Percentiles rank a stretch among this genome's conserved stretches.
Conservation (phyloP, 805 yeast species). For the Kockiozyma suomiensis region DNA sequence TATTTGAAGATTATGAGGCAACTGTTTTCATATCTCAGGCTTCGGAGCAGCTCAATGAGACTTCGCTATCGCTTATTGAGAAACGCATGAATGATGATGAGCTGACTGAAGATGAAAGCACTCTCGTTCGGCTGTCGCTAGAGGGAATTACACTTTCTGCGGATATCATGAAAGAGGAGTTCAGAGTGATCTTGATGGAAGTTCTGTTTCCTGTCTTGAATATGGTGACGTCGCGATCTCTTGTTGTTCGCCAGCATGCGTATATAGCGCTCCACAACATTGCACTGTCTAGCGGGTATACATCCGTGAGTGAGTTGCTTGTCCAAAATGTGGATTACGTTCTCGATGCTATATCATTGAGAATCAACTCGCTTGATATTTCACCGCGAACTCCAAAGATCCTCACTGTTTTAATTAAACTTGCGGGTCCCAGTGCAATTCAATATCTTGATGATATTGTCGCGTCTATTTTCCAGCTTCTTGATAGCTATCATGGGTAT, state of each 20-base stretch:
- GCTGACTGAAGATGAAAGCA: conserved; percentile 16
- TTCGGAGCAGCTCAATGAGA: conserved; percentile 22
- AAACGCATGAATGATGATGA: conserved; percentile 16
- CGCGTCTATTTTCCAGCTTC: conserved; percentile 68
- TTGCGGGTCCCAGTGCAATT: conserved; percentile 69
- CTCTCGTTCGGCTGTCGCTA: conserved; percentile 30
- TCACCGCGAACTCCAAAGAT: conserved; percentile 75
- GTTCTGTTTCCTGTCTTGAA: conserved; percentile 73
- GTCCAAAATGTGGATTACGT: conserved; percentile 76
- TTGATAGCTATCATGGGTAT: conserved; percentile 87
- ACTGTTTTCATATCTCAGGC: conserved; percentile 15
- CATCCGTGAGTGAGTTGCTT: conserved; percentile 58
- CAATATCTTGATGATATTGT: conserved; percentile 72
- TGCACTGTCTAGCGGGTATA: conserved; percentile 53
- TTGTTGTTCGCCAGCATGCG: conserved; percentile 54
- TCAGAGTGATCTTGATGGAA: conserved; percentile 65
- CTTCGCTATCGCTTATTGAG: conserved; percentile 18
- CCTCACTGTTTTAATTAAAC: conserved; percentile 64
- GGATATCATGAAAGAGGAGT: conserved; percentile 42
- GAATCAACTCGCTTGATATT: conserved; percentile 67
- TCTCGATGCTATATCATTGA: conserved; percentile 73
- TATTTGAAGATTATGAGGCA: conserved; percentile 20
- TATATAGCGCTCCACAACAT: conserved; percentile 55
- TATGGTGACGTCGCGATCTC: conserved; percentile 61
- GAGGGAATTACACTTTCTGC: conserved; percentile 34